These are phyloP conservation scores for Penicillium palitans DNA, from an alignment of 2,329 filamentous ascomycete genomes.

Conservation along the genomic window DNA sequence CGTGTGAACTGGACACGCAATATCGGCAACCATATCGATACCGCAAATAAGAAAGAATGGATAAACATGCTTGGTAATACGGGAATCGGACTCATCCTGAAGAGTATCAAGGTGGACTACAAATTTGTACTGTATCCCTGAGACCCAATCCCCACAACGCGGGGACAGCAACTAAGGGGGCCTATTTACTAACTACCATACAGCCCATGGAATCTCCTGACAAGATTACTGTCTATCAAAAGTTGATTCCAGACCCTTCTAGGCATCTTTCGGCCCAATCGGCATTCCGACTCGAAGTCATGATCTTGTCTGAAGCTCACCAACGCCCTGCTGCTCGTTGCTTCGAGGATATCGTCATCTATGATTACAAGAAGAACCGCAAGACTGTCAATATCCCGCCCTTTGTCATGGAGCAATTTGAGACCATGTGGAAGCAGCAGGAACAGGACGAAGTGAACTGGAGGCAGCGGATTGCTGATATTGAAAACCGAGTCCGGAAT, in stretches of 20 bases:
- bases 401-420: constrained; percentile 64
- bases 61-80: constrained; percentile 65
- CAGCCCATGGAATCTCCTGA: constrained; percentile 84
- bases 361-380: constrained; percentile 65
- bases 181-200: background rate
- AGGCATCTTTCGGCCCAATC: constrained; percentile 32
- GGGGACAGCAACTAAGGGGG: background rate
- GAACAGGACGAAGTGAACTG: constrained; percentile 58
- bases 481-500: constrained; percentile 59
- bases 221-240: constrained; percentile 79
- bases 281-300: constrained; percentile 52
- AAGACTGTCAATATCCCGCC: constrained; percentile 57
- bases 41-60: constrained; percentile 65
- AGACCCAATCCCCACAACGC: background rate
- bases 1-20: constrained; percentile 76
- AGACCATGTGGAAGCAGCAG: constrained; percentile 61
- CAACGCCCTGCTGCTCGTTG: constrained; percentile 72
- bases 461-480: constrained; percentile 53
- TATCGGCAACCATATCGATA: constrained; percentile 64
- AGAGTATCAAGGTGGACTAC: constrained; percentile 77
- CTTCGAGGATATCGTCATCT: constrained; percentile 75
- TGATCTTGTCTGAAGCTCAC: constrained; percentile 73
- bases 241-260: constrained; percentile 59
- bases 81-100: constrained; percentile 72
- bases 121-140: constrained; percentile 65